These are phyloP conservation scores for Globisporangium cederbergense DNA, from an alignment of 352 stramenopile species.

Conservation along the genomic window DNA sequence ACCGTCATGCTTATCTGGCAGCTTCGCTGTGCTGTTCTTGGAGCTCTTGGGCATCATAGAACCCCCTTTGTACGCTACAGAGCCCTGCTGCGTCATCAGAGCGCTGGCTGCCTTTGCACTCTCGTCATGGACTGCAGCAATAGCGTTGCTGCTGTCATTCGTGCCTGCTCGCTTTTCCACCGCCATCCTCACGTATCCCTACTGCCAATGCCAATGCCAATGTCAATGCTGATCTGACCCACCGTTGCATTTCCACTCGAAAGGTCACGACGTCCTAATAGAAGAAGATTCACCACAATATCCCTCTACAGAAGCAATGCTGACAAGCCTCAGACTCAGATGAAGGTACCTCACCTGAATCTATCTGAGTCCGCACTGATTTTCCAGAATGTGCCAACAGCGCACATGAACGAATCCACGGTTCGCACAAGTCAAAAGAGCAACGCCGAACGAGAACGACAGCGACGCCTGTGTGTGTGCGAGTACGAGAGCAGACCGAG, in stretches of 20 bases:
- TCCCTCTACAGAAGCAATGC: not conserved
- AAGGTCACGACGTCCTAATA: conserved; percentile 12
- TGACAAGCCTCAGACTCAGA: not conserved
- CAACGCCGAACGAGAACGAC: not conserved
- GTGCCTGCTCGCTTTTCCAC: not conserved
- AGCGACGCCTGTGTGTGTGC: not conserved
- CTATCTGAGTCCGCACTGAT: conserved; percentile 1
- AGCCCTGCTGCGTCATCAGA: not conserved
- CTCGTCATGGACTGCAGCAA: not conserved
- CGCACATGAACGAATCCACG: not conserved
- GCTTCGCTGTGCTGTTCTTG: not conserved
- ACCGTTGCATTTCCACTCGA: not conserved
- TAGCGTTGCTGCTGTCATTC: not conserved
- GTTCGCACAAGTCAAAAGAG: not conserved
- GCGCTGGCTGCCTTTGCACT: conserved; percentile 5
- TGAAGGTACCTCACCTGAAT: not conserved
- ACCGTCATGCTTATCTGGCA: not conserved
- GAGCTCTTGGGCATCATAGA: conserved; percentile 4
- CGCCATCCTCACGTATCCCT: not conserved
- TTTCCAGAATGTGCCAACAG: conserved; percentile 22
- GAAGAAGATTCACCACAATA: conserved; percentile 6
- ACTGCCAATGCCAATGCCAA: not conserved
- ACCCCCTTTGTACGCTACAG: not conserved
- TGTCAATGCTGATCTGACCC: not conserved
- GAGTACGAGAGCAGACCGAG: not conserved